Evolutionary conservation across 2,329 filamentous ascomycete genomes (phyloP).

Genomic region (Venturia asperata): DNA sequence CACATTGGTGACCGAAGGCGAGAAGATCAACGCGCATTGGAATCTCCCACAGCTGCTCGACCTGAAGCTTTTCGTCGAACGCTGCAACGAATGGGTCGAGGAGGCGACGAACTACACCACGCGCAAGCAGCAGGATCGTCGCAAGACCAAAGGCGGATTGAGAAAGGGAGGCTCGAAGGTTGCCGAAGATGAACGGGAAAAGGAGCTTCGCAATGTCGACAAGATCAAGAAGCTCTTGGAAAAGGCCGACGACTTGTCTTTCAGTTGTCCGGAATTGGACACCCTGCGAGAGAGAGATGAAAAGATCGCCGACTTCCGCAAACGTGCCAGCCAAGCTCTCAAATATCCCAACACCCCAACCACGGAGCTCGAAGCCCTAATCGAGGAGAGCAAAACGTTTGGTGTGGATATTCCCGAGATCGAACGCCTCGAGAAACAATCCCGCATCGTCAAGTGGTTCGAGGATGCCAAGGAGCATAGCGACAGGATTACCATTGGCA

Average conservation of each 20-base stretch:
- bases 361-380: conserved; percentile 75
- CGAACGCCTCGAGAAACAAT: conserved; percentile 68
- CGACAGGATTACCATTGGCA: conserved; percentile 38
- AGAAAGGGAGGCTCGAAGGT: conserved; percentile 63
- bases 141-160: conserved; percentile 87
- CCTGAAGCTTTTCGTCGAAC: conserved; percentile 83
- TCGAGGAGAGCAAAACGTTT: conserved; percentile 83
- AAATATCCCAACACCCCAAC: conserved; percentile 58
- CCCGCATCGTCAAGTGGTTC: conserved; percentile 85
- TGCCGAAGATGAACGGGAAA: conserved; percentile 76
- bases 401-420: conserved; percentile 89
- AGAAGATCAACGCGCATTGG: conserved; percentile 73
- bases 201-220: conserved; percentile 78
- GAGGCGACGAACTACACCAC: conserved; percentile 95
- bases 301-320: conserved; percentile 77
- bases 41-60: conserved; percentile 74
- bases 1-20: conserved; percentile 80
- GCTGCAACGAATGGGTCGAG: conserved; percentile 96
- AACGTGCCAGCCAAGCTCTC: conserved; percentile 63
- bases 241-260: conserved; percentile 79
- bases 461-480: conserved; percentile 63
- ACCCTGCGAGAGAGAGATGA: conserved; percentile 78
- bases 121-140: conserved; percentile 92
- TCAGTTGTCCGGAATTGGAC: conserved; percentile 85
- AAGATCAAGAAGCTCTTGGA: conserved; percentile 80